Percentiles rank a stretch among this genome's conserved stretches.
Evolutionary conservation across 2,329 filamentous ascomycete genomes (phyloP).

Genomic region (Scortechinia acanthostroma): DNA sequence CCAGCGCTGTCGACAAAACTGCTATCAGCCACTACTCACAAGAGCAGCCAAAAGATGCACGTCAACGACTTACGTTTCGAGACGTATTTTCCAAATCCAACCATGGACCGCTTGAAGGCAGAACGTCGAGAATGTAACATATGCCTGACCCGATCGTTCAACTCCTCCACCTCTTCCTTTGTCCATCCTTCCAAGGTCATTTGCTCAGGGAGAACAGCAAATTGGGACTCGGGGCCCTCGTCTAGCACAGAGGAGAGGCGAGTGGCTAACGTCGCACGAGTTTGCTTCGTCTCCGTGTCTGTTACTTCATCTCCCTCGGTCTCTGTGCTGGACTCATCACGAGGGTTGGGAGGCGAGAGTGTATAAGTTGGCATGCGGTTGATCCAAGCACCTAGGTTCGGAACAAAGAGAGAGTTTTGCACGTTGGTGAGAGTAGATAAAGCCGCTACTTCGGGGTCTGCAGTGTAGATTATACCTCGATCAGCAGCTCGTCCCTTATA

Average conservation of each 20-base stretch:
- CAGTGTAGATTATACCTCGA: too few species aligned
- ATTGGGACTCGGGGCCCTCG: conserved; percentile 36
- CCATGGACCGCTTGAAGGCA: conserved; percentile 72
- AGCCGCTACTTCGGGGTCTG: conserved; percentile 77
- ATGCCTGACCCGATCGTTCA: conserved; percentile 82
- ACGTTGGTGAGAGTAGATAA: conserved; percentile 81
- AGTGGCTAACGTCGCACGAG: too few species aligned
- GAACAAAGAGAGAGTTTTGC: conserved; percentile 82
- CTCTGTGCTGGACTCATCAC: conserved; percentile 14
- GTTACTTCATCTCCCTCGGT: conserved; percentile 13
- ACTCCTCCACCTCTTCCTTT: conserved; percentile 63
- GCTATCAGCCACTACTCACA: neutral
- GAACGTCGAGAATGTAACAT: conserved; percentile 78
- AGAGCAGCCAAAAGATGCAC: neutral
- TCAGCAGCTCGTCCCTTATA: conserved; percentile 14
- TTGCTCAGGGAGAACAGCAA: conserved; percentile 65
- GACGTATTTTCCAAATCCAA: conserved; percentile 75
- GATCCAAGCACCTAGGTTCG: conserved; percentile 68
- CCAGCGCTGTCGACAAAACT: conserved; percentile 44
- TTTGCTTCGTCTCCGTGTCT: conserved; percentile 7
- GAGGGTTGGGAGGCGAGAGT: conserved; percentile 43
- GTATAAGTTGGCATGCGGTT: conserved; percentile 76
- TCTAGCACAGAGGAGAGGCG: conserved; percentile 5
- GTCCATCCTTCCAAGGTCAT: conserved; percentile 72
- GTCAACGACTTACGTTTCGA: conserved; percentile 44